Conservation (phyloP, 2,329 filamentous ascomycete genomes). For the Biscogniauxia sp. region DNA sequence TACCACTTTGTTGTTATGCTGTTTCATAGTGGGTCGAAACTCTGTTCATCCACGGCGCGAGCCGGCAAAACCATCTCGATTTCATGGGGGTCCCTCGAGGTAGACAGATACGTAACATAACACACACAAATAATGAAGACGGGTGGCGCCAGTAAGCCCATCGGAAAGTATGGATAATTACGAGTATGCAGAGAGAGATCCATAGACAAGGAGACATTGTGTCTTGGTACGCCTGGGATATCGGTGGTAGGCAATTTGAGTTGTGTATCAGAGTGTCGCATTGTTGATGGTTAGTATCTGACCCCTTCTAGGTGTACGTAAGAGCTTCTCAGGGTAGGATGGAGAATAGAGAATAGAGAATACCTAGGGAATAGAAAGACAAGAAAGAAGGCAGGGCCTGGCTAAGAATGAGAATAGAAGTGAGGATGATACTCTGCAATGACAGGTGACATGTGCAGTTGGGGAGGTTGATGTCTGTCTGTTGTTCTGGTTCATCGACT, state of each 20-base stretch:
- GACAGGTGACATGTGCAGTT: neutral
- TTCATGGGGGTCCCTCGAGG: constrained; percentile 1
- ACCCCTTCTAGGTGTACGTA: neutral
- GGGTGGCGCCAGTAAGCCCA: neutral
- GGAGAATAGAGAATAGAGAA: neutral
- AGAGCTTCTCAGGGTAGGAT: neutral
- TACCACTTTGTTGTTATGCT: neutral
- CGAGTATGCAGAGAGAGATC: neutral
- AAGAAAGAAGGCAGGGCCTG: neutral
- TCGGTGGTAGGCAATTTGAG: neutral
- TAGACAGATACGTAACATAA: neutral
- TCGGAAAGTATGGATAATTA: neutral
- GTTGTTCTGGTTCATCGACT: neutral
- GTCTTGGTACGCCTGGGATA: neutral
- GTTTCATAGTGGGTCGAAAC: neutral
- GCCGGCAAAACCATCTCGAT: constrained; percentile 7
- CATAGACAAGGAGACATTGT: neutral
- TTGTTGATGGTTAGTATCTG: neutral
- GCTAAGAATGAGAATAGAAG: neutral
- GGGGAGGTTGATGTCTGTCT: too few relatives aligned
- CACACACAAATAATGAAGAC: neutral
- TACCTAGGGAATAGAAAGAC: neutral
- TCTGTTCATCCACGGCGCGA: constrained; percentile 10
- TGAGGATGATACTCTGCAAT: neutral
- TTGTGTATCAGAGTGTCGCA: neutral